Conservation (phyloP, 257 asterid species). For the Linaria vulgaris region DNA sequence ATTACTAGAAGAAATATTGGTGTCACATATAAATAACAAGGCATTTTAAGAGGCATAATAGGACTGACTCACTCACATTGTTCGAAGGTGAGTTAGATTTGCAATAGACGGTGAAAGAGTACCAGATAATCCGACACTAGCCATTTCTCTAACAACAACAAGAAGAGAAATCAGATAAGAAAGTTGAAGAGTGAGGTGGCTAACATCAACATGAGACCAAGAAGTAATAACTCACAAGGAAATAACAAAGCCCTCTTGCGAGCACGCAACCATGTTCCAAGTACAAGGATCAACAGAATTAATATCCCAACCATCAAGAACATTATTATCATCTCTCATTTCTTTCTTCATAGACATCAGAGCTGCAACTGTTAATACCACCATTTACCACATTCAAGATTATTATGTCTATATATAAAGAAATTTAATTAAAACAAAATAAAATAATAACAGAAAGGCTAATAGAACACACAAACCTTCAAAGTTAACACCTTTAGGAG, state of each 20-base stretch:
- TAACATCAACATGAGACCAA: no score
- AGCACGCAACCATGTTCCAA: conserved; percentile 94
- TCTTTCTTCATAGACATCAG: conserved; percentile 76
- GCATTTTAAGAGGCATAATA: not conserved
- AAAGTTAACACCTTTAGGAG: conserved; percentile 92
- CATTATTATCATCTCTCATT: conserved; percentile 62
- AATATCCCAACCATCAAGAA: conserved; percentile 93
- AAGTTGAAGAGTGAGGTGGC: not conserved
- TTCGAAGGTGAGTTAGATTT: conserved; percentile 69
- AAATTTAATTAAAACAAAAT: not conserved
- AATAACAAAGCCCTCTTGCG: conserved; percentile 73
- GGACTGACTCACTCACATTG: conserved; percentile 78
- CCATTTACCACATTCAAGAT: conserved; percentile 22
- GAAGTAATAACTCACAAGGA: conserved; percentile 69
- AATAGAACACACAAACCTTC: conserved; percentile 58
- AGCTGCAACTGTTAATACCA: conserved; percentile 70
- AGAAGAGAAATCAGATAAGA: conserved; percentile 6
- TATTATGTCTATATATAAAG: not conserved
- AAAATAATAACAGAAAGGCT: not conserved
- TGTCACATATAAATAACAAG: not conserved
- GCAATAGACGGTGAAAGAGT: conserved; percentile 78
- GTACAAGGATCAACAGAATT: conserved; percentile 98
- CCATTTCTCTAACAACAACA: conserved; percentile 67
- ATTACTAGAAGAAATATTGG: no score
- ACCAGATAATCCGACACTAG: conserved; percentile 75